Evolutionary conservation across 208 protist species (phyloP).

Genomic region (Strigomonas oncopelti): DNA sequence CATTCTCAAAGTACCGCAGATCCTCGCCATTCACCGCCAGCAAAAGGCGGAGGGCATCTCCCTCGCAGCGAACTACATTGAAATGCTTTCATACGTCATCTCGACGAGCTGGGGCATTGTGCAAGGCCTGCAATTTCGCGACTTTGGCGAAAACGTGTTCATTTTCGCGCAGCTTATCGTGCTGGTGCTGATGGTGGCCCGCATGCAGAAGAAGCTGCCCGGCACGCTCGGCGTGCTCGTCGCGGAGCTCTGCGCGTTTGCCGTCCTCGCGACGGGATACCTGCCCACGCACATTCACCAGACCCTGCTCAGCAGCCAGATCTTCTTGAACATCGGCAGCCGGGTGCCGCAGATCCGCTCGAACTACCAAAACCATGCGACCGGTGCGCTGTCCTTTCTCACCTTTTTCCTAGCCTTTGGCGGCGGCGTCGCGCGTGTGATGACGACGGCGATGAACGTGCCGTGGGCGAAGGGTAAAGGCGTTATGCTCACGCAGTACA

Average conservation of each 20-base stretch:
- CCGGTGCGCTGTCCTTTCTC: slow-evolving; percentile 72
- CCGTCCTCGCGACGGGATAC: slow-evolving; percentile 34
- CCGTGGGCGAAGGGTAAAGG: slow-evolving; percentile 70
- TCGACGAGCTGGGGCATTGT: slow-evolving; percentile 76
- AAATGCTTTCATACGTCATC: slow-evolving; percentile 76
- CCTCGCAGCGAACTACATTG: slow-evolving; percentile 48
- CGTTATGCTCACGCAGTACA: slow-evolving; percentile 67
- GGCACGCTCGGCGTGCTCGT: slow-evolving; percentile 28
- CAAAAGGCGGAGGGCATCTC: slow-evolving; percentile 71
- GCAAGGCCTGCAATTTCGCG: slow-evolving; percentile 59
- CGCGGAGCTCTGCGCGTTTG: slow-evolving; percentile 27
- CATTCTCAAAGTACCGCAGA: slow-evolving; percentile 85
- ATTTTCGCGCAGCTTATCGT: slow-evolving; percentile 65
- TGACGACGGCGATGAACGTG: slow-evolving; percentile 83
- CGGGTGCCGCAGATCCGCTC: slow-evolving; percentile 76
- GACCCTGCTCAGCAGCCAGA: slow-evolving; percentile 48
- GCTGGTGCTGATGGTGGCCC: slow-evolving; percentile 62
- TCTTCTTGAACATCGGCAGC: slow-evolving; percentile 66
- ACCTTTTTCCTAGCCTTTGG: slow-evolving; percentile 83
- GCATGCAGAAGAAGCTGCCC: slow-evolving; percentile 42
- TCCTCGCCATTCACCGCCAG: slow-evolving; percentile 56
- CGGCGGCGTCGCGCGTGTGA: slow-evolving; percentile 57
- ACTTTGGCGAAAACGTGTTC: slow-evolving; percentile 79
- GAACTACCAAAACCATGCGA: slow-evolving; percentile 62
- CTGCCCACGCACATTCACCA: slow-evolving; percentile 51